Conservation (phyloP, 257 asterid species). For the Solanum chmielewskii region DNA sequence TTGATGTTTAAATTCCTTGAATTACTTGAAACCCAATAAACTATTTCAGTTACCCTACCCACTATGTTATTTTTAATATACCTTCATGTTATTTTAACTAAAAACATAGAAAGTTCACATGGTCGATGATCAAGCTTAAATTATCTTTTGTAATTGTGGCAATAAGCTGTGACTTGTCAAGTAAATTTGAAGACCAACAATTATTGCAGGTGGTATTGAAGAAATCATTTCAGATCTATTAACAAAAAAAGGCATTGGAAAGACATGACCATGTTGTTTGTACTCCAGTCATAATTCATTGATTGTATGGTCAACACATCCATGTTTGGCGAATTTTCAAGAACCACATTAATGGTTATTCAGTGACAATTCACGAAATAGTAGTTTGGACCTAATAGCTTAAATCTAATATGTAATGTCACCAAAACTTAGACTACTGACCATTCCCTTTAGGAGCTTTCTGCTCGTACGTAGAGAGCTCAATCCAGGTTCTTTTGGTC, state of each 20-base stretch:
- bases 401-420: neutral
- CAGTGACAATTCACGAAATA: neutral
- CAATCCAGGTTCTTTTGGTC: slow-evolving; percentile 77
- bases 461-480: slow-evolving; percentile 77
- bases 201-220: neutral
- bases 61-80: neutral
- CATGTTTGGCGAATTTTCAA: neutral
- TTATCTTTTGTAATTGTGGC: neutral
- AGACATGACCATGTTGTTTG: neutral
- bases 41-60: neutral
- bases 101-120: neutral
- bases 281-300: neutral
- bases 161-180: neutral
- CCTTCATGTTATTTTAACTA: neutral
- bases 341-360: neutral
- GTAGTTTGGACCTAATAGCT: neutral
- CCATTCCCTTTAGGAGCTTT: slow-evolving; percentile 89
- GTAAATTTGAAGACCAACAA: neutral
- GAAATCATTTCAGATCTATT: neutral
- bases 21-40: neutral
- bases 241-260: neutral
- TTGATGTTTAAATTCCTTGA: neutral
- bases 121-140: neutral
- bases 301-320: neutral
- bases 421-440: slow-evolving; percentile 9